phyloP scores from a whole-genome alignment of 257 asterid genomes.

The Datura wrightii region DNA sequence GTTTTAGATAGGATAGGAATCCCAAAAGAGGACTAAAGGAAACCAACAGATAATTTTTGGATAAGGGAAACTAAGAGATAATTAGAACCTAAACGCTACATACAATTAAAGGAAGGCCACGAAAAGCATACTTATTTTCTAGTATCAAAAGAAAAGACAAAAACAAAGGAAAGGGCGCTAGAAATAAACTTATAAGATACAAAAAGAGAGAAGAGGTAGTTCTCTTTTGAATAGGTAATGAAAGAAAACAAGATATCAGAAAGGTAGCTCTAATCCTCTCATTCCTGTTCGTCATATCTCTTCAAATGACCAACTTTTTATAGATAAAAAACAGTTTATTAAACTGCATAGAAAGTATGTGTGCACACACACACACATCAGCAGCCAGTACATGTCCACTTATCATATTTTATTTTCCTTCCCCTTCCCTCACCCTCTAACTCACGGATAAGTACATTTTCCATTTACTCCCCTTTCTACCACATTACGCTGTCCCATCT shows the following conservation, averaged over 20 bases:
- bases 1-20: not conserved
- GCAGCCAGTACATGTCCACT: conserved; percentile 20
- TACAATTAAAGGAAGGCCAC: not conserved
- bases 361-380: not conserved
- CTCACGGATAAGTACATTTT: not conserved
- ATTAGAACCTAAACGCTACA: not conserved
- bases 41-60: not conserved
- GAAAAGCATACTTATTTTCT: conserved; percentile 9
- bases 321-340: not conserved
- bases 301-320: not conserved
- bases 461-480: not conserved
- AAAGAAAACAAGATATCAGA: not conserved
- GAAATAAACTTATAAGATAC: conserved; percentile 1
- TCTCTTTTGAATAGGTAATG: not conserved
- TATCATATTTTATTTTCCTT: not conserved
- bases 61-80: not conserved
- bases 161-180: not conserved
- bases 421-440: not conserved
- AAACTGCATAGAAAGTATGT: not conserved
- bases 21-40: not conserved
- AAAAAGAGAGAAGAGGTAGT: not conserved
- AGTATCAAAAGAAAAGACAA: not conserved
- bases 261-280: conserved; percentile 18
- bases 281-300: not conserved
- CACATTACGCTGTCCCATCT: not conserved